Evolutionary conservation across 345 rosid genomes (phyloP).

Genomic region (Mangifera indica): DNA sequence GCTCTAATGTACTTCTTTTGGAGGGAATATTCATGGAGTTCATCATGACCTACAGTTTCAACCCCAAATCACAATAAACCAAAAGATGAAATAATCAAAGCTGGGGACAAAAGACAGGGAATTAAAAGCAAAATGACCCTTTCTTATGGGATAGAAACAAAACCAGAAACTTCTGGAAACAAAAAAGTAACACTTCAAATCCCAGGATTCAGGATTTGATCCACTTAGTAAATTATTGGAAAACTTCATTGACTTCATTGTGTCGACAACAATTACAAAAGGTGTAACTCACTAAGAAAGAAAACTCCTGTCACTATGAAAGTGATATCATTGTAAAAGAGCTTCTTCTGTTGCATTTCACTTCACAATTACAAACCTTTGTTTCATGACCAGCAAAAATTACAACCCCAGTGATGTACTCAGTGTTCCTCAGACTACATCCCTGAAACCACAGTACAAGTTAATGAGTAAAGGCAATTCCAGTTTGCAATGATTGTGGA

Average conservation of each 20-base stretch:
- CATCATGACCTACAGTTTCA: slow-evolving; percentile 88
- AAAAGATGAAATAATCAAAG: neutral
- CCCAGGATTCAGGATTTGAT: neutral
- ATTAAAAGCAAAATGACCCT: slow-evolving; percentile 9
- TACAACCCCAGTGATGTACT: slow-evolving; percentile 80
- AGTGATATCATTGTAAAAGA: neutral
- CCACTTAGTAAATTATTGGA: neutral
- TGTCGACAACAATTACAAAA: slow-evolving; percentile 8
- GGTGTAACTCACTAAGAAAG: neutral
- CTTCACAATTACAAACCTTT: slow-evolving; percentile 59
- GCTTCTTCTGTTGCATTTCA: neutral
- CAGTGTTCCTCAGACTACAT: slow-evolving; percentile 98
- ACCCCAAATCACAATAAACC: slow-evolving; percentile 24
- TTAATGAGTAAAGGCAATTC: slow-evolving; percentile 14
- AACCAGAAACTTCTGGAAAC: slow-evolving; percentile 9
- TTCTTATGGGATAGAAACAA: slow-evolving; percentile 18
- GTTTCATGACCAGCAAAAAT: slow-evolving; percentile 97
- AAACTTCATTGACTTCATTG: neutral
- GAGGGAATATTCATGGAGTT: slow-evolving; percentile 99
- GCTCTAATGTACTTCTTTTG: slow-evolving; percentile 96
- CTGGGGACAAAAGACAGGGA: neutral
- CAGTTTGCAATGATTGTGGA: slow-evolving; percentile 6
- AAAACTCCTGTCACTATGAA: neutral
- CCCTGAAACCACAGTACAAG: slow-evolving; percentile 54
- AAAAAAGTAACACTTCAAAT: neutral